Evolutionary conservation across 2,329 filamentous ascomycete species (phyloP), one percentile per base, ranked within the genome.

Genomic region (Incumbomyces lentus): DNA sequence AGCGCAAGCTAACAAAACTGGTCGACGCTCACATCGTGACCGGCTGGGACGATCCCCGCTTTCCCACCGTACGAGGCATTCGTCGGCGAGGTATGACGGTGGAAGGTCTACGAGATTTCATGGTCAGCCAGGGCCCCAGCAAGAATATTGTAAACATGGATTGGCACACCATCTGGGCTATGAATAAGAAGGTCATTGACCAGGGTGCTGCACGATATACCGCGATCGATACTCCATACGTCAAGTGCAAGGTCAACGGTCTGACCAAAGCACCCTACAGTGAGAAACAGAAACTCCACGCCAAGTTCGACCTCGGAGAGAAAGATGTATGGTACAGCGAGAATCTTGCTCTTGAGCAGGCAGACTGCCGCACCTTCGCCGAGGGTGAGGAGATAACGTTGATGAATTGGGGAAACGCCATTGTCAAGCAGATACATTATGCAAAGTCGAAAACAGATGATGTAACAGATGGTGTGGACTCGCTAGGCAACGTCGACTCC

Each of bases 131-230:
- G 57, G 69, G 69, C 3, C 69, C 70, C 13, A 70, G 66, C 43
- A 67, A 68, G 51, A 70, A 70, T 52, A 65, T 72, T 18, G 65
- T 68, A 44, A 68, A 70, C 54, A 67, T 72, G 51, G 70, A 72
- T 53, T 72, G 69, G 69, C 67, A 66, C 43, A 59, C 67, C 12
- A 67, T 72, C 55, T 72, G 70, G 69, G 67, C 68, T 22, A 65
- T 66, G 41, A 90, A 90, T 73, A 89, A 86, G 70, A 86, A 86
- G 67, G 78, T 84, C 59, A 86, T 90, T 51, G 85, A 90, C 62
- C 84, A 84, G n/a, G 48, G 54, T 26, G 59, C 58, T 11, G 55
- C 58, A 2, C 52, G 61, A 37, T 59, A 61, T 49, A 62, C 60
- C 19, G 60, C 59, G 5, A 55, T 64, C 35, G 57, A 58, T 38